Conservation (phyloP, 495 filamentous ascomycete species). For the Aspergillus mulundensis region DNA sequence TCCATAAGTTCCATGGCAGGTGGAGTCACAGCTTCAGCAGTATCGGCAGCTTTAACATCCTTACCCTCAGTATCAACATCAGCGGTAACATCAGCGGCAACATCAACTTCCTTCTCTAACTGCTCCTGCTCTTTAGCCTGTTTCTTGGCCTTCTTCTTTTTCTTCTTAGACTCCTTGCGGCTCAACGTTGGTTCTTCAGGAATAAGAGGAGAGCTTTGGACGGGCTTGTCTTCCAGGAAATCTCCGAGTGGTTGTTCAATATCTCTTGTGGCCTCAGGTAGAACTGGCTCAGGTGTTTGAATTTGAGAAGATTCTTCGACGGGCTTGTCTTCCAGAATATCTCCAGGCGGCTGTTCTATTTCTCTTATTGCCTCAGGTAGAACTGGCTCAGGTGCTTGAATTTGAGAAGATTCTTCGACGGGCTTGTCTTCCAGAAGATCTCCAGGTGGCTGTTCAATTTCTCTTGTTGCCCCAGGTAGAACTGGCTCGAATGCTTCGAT, state of each 20-base stretch:
- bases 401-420: background rate
- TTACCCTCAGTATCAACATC: background rate
- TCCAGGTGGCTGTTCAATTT: slow-evolving; percentile 11
- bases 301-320: background rate
- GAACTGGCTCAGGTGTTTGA: background rate
- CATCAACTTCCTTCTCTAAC: slow-evolving; percentile 9
- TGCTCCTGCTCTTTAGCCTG: slow-evolving; percentile 14
- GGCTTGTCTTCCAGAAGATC: too few relatives aligned
- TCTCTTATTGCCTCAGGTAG: too few relatives aligned
- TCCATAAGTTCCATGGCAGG: background rate
- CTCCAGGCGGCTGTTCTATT: too few relatives aligned
- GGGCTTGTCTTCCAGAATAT: too few relatives aligned
- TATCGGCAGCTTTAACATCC: background rate
- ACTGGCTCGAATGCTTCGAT: background rate
- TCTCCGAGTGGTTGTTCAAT: slow-evolving; percentile 12
- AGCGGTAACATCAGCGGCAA: background rate
- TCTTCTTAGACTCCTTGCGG: slow-evolving; percentile 28
- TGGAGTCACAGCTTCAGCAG: background rate
- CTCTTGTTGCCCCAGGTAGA: background rate
- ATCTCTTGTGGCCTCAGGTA: background rate
- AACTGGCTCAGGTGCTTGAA: too few relatives aligned
- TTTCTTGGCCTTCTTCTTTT: slow-evolving; percentile 27
- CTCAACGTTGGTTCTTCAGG: slow-evolving; percentile 12
- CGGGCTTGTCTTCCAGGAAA: background rate
- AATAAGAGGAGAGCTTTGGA: slow-evolving; percentile 9